Evolutionary conservation across 1,284 basidiomycete genomes (phyloP).

Genomic region (Cryptococcus wingfieldii): DNA sequence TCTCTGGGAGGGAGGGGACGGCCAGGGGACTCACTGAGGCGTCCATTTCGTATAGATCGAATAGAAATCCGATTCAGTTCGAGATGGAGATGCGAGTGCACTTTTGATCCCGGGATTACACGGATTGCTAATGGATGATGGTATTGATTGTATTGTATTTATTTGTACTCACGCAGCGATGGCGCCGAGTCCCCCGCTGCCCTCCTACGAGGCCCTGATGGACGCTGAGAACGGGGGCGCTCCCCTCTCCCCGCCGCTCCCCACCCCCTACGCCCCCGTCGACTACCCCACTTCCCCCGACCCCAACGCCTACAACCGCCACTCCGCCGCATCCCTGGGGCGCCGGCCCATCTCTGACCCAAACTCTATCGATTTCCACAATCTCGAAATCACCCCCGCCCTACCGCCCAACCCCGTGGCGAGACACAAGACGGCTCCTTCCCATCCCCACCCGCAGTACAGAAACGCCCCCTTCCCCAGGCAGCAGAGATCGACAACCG

Average conservation of each 20-base stretch:
- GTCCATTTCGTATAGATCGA: constrained; percentile 8
- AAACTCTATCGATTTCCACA: constrained; percentile 35
- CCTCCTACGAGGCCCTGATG: constrained; percentile 36
- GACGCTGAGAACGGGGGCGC: constrained; percentile 24
- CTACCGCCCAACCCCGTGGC: constrained; percentile 8
- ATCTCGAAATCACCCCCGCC: constrained; percentile 27
- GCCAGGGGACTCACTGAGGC: constrained; percentile 19
- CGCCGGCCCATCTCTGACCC: constrained; percentile 38
- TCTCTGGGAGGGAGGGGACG: constrained; percentile 29
- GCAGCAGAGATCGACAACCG: constrained; percentile 14
- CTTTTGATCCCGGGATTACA: too few relatives aligned
- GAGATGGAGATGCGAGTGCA: too few relatives aligned
- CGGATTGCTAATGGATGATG: too few relatives aligned
- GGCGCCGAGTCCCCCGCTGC: constrained; percentile 26
- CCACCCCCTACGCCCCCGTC: constrained; percentile 40
- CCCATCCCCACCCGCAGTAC: constrained; percentile 6
- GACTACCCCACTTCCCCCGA: constrained; percentile 28
- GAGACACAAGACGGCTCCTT: constrained; percentile 13
- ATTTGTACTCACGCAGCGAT: too few relatives aligned
- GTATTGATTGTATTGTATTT: too few relatives aligned
- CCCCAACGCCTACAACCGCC: constrained; percentile 17
- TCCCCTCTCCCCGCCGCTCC: constrained; percentile 20
- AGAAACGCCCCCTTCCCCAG: constrained; percentile 5
- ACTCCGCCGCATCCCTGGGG: constrained; percentile 21
- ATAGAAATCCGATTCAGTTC: too few relatives aligned